Conservation (phyloP, 1,284 basidiomycete genomes). For the Cryptococcus sp. region DNA sequence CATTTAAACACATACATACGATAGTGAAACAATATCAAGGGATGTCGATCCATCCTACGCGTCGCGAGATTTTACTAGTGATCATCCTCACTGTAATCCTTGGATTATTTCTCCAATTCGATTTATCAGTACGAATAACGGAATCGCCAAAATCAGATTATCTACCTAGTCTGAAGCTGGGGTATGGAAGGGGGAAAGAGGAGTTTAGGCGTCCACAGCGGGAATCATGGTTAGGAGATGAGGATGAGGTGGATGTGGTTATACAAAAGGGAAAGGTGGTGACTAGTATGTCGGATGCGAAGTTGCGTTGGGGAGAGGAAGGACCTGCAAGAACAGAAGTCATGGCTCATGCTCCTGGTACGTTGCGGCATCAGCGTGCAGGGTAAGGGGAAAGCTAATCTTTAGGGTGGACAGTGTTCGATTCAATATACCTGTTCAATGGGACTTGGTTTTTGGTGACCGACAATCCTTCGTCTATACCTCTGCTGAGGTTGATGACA, state of each 20-base stretch:
- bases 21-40: too few species aligned
- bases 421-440: constrained; percentile 56
- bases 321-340: constrained; percentile 36
- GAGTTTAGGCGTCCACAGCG: constrained; percentile 14
- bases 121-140: constrained; percentile 36
- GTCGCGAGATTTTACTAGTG: constrained; percentile 42
- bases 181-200: constrained; percentile 20
- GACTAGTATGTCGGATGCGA: constrained; percentile 33
- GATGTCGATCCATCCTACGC: constrained; percentile 33
- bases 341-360: constrained; percentile 46
- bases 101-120: constrained; percentile 42
- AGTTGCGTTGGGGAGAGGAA: constrained; percentile 40
- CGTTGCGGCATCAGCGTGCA: constrained; percentile 7
- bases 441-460: constrained; percentile 50
- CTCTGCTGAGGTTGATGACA: constrained; percentile 47
- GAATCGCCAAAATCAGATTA: constrained; percentile 28
- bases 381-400: background rate
- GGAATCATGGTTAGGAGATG: constrained; percentile 23
- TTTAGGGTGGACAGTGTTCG: constrained; percentile 71
- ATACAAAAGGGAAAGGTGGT: constrained; percentile 16
- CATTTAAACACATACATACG: too few species aligned
- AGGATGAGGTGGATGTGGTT: constrained; percentile 16
- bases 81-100: constrained; percentile 37
- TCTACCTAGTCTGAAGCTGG: constrained; percentile 30
- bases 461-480: constrained; percentile 45